Evolutionary conservation across 2,329 filamentous ascomycete species (phyloP), one percentile per base, ranked within the genome.

Genomic region (Microsporum audouinii): DNA sequence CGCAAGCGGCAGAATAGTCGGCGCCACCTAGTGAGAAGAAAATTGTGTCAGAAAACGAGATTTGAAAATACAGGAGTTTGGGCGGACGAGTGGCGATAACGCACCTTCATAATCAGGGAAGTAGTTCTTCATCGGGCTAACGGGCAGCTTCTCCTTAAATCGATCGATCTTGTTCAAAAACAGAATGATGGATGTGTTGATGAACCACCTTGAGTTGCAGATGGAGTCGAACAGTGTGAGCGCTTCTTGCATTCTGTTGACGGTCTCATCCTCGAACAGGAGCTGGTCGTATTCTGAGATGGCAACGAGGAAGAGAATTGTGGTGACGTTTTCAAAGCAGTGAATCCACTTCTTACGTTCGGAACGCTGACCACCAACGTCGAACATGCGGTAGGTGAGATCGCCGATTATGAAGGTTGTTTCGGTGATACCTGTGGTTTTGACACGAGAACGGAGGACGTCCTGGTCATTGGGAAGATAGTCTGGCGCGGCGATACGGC

Each of bases 331-430:
- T 80, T 96, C 91, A 77, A 96, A 96, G 79, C 91, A 96, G 80
- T 96, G 91, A 69, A 96, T 96, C 91, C 91, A 96, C 84, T 96
- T 96, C 88, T 96, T 96, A 73, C 91, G 87, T 78, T 96, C 91
- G 5, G 90, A 96, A 74, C 91, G 85, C 77, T 96, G 91, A 66
- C 91, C 92, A 82, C 91, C 91, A 53, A 96, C 91, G 71, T 96
- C 91, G 77, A 96, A 96, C 91, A 96, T 96, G 67, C 91, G 86
- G 80, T 96, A 96, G 62, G 91, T 96, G 66, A 96, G 80, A 70
- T 96, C 89, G 67, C 90, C 91, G 67, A 95, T 95, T 73, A 94
- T 94, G 78, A 96, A 96, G 36, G 89, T 94, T 27, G 91, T 96
- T 78, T 96, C 91, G 36, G 91, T 96, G 72, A 96, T 96, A 86